Conservation (phyloP, 768 basidiomycete genomes). For the Termitomyces sp. region DNA sequence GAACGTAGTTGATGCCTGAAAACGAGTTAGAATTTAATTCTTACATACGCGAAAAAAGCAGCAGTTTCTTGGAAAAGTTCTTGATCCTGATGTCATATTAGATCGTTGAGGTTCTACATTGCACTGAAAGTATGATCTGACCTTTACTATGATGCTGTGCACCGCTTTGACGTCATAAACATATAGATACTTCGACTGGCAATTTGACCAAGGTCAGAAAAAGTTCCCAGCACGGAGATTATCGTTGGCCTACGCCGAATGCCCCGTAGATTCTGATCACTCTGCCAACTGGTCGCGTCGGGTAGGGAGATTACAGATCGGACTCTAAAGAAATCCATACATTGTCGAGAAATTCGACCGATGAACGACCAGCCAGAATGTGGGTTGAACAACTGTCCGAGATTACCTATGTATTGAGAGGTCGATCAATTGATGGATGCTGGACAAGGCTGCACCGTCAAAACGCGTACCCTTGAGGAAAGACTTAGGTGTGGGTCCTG, state of each 20-base stretch:
- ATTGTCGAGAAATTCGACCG: slow-evolving; percentile 6
- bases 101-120: too few species aligned
- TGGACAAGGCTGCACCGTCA: not conserved
- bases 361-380: slow-evolving; percentile 15
- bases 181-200: slow-evolving; percentile 3
- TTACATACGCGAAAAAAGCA: slow-evolving; percentile 8
- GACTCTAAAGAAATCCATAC: not conserved
- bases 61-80: slow-evolving; percentile 8
- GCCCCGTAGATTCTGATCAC: slow-evolving; percentile 14
- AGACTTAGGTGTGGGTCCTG: slow-evolving; percentile 24
- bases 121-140: not conserved
- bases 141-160: slow-evolving; percentile 10
- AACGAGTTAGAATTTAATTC: not conserved
- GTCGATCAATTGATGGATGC: not conserved
- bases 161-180: slow-evolving; percentile 8
- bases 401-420: slow-evolving; percentile 10
- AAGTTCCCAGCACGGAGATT: not conserved
- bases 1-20: not conserved
- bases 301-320: not conserved
- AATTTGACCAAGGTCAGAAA: not conserved
- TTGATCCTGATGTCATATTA: slow-evolving; percentile 6
- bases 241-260: slow-evolving; percentile 12
- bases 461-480: slow-evolving; percentile 21
- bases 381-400: slow-evolving; percentile 9
- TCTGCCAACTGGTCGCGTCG: slow-evolving; percentile 10